Base-by-base conservation (phyloP, 345 rosid genomes). In the Eucalyptus tenuipes region DNA sequence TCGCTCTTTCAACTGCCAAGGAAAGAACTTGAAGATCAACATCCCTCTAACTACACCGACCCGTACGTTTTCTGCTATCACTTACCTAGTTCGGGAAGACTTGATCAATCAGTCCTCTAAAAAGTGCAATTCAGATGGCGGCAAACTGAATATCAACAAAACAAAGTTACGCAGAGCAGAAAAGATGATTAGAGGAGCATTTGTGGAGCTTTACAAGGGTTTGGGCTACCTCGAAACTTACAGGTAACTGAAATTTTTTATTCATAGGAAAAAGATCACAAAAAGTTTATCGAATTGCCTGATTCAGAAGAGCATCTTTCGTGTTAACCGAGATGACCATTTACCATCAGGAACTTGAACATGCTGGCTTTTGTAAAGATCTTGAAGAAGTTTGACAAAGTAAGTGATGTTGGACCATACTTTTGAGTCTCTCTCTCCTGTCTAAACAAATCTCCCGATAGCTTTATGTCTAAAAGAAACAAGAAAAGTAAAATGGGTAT, bases 341-440 rank as follows among this genome's bases (percentile, higher is more conserved):
- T 85, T 25, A 85, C 42, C 13, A 85, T 49, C 95, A 95, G 99
- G 95, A 94, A 95, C 95, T 94, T 98, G 94, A 98, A 98, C 94
- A 90, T 95, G 97, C 95, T 98, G 89, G 99, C 99, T 92, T 98
- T 97, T 86, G 93, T 96, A 55, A 98, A 98, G 93, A 98, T 98
- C 89, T 91, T 98, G 93, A 98, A 95, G 94, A 98, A 98, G 89
- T 97, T 98, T 82, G 98, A 97, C 89, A 98, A 97, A 93, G 99
- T 96, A 91, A 92, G 91, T 88, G 4, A 82, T 66, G 57, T 37
- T 31, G 80, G 52, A 13, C 53, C 42, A 31, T 52, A 3, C 79
- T n/a, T 18, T 20, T 52, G 45, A 37, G 22, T 45, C 79, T 59
- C 40, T 53, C 18, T 87, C 87, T 86, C 33, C 49, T 75, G 52